phyloP scores from a whole-genome alignment of 1,284 basidiomycete species.

The Ceratobasidium sp. region DNA sequence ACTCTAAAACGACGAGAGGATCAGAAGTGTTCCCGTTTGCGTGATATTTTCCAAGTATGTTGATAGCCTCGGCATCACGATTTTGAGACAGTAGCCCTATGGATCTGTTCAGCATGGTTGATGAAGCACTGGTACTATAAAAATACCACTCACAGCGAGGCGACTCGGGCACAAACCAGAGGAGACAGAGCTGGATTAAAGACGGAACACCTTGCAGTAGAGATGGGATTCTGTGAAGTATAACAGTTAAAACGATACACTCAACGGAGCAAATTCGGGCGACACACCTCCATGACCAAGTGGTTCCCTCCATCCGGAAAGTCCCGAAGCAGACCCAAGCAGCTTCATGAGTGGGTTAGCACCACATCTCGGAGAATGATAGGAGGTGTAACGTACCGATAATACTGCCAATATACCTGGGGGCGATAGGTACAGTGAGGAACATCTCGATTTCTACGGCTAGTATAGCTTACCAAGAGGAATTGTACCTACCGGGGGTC shows the following conservation, averaged over 20 bases:
- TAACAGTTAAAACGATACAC: neutral
- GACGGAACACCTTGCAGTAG: slow-evolving; percentile 71
- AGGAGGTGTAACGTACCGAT: slow-evolving; percentile 55
- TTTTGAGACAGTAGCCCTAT: slow-evolving; percentile 46
- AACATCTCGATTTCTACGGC: slow-evolving; percentile 52
- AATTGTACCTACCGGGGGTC: slow-evolving; percentile 63
- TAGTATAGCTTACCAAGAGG: slow-evolving; percentile 57
- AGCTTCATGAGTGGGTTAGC: slow-evolving; percentile 48
- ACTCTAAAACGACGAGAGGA: slow-evolving; percentile 45
- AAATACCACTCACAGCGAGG: slow-evolving; percentile 64
- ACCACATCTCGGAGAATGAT: slow-evolving; percentile 37
- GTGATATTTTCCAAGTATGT: slow-evolving; percentile 67
- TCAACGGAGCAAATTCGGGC: neutral
- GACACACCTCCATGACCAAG: slow-evolving; percentile 64
- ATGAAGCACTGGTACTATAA: neutral
- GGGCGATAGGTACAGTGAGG: slow-evolving; percentile 46
- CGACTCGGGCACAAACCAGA: slow-evolving; percentile 67
- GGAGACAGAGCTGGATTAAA: slow-evolving; percentile 60
- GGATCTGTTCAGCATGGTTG: neutral
- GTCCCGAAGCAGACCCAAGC: slow-evolving; percentile 64
- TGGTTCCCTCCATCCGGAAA: slow-evolving; percentile 53
- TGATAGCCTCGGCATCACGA: slow-evolving; percentile 53
- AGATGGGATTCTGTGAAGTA: slow-evolving; percentile 61
- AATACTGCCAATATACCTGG: slow-evolving; percentile 69
- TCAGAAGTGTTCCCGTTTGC: slow-evolving; percentile 55